Conservation (phyloP, 352 stramenopile species). For the Phytophthora citricola region DNA sequence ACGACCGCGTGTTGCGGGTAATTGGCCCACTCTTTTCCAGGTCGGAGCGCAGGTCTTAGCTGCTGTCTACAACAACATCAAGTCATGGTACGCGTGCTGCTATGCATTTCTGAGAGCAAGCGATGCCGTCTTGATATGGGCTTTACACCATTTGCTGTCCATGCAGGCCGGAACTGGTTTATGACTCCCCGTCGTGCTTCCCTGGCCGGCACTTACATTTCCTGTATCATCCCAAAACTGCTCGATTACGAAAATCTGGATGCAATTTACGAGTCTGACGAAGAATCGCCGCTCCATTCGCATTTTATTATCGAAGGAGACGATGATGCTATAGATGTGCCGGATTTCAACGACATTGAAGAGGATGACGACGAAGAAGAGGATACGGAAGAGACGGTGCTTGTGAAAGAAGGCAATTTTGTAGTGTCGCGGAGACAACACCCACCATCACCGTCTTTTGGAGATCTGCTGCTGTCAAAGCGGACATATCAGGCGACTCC, state of each 20-base stretch:
- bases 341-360: conserved; percentile 43
- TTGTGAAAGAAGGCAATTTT: conserved; percentile 58
- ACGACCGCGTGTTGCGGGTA: conserved; percentile 73
- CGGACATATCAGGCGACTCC: conserved; percentile 50
- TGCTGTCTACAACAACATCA: conserved; percentile 78
- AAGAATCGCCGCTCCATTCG: conserved; percentile 45
- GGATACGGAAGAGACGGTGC: conserved; percentile 29
- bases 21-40: conserved; percentile 85
- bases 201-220: conserved; percentile 79
- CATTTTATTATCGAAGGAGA: conserved; percentile 71
- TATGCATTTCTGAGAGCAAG: too few species aligned
- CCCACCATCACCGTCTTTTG: conserved; percentile 68
- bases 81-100: conserved; percentile 52
- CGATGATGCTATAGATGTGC: conserved; percentile 40
- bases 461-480: conserved; percentile 74
- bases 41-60: conserved; percentile 68
- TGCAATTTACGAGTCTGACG: conserved; percentile 35
- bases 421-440: conserved; percentile 43
- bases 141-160: neutral
- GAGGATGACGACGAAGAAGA: conserved; percentile 40
- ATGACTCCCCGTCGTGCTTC: conserved; percentile 56
- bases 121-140: conserved; percentile 4
- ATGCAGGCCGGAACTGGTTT: conserved; percentile 57
- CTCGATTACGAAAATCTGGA: conserved; percentile 64
- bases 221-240: conserved; percentile 73